Evolutionary conservation across 2,329 filamentous ascomycete species (phyloP).

Genomic region (Shiraia sp.): DNA sequence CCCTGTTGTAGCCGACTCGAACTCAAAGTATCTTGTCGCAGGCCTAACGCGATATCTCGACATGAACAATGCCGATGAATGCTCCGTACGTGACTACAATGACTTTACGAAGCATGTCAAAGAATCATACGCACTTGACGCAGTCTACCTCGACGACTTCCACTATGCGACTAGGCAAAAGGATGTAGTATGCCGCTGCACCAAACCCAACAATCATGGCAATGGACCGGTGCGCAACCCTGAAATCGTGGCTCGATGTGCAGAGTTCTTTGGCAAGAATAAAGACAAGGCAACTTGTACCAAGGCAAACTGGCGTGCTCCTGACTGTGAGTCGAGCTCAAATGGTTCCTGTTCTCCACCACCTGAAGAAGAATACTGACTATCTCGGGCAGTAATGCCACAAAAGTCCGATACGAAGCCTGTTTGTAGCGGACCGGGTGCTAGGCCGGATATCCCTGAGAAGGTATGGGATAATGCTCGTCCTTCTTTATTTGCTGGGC

Average conservation of each 20-base stretch:
- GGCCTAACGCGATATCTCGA: constrained; percentile 14
- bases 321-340: too few relatives aligned
- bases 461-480: constrained; percentile 16
- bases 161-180: constrained; percentile 18
- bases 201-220: not conserved
- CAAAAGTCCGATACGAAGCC: constrained; percentile 4
- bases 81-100: constrained; percentile 1
- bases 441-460: constrained; percentile 13
- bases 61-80: constrained; percentile 5
- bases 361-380: too few relatives aligned
- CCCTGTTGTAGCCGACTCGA: constrained; percentile 4
- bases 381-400: too few relatives aligned
- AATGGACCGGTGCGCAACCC: constrained; percentile 6
- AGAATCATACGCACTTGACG: constrained; percentile 3
- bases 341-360: too few relatives aligned
- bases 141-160: constrained; percentile 8
- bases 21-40: constrained; percentile 5
- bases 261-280: constrained; percentile 13
- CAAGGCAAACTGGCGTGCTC: constrained; percentile 14
- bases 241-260: constrained; percentile 17
- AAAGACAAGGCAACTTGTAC: constrained; percentile 4
- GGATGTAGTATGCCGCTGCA: constrained; percentile 19
- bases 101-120: constrained; percentile 1
- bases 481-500: constrained; percentile 10
- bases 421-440: too few relatives aligned